Evolutionary conservation across 768 basidiomycete genomes (phyloP), one percentile per base, ranked within the genome.

Genomic region (Kwoniella bestiolae): DNA sequence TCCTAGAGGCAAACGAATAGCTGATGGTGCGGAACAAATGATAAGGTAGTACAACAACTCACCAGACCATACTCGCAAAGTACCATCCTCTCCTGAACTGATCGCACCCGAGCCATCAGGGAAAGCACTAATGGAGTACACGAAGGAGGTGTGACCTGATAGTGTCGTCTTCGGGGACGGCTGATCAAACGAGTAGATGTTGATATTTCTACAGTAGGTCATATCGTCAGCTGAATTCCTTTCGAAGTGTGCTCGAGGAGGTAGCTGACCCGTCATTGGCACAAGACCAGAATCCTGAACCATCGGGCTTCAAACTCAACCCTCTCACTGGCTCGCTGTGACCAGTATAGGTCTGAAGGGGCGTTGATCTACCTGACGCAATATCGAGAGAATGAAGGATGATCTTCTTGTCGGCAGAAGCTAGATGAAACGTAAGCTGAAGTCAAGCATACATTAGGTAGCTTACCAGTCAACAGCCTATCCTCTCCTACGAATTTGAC

Each of bases 121-220:
- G 21, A 97, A 85, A 21, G 91, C 86, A 0, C 91, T 86, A 14
- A 99, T 80, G 62, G 90, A 89, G 83, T 98, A 99, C 14, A 98
- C 92, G 79, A 97, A 99, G 23, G 94, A 96, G 1, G 94, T 95
- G 79, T 98, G 96, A 1, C 94, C 96, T 3, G 90, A 89, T n/a
- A 98, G 82, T 0, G 88, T 87, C 76, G 90, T 51, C 2, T 70
- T 41, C 9, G 89, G 59, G 90, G 84, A 50, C 85, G 76, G 78
- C 91, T 91, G 63, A 59, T 87, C 89, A 45, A 92, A 84, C 12
- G 91, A 90, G 91, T 94, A 99, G 21, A 96, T 88, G 52, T 89
- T 91, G 69, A 99, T 91, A 81, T 94, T 90, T 70, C 95, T 96
- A 49, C 28, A 21, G 8, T 21, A 1, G 14, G 25, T 0, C n/a